Conservation (phyloP, 73 alveolate genomes). For the Stentor coeruleus region DNA sequence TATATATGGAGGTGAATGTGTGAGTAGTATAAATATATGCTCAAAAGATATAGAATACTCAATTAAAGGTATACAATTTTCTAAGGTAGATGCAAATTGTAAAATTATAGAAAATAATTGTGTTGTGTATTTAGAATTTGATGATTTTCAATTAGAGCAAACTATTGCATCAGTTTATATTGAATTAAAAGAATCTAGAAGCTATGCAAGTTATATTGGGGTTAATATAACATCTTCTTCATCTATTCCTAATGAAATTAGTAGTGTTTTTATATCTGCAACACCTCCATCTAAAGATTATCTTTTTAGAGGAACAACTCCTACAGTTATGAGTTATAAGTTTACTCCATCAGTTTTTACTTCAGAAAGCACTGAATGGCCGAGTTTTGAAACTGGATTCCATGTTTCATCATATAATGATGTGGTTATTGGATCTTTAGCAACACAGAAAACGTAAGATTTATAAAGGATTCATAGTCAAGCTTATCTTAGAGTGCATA, state of each 20-base stretch:
- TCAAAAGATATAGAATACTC: too few species aligned
- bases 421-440: not conserved
- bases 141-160: too few species aligned
- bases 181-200: not conserved
- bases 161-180: too few species aligned
- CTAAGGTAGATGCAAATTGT: too few species aligned
- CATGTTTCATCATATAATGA: not conserved
- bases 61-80: too few species aligned
- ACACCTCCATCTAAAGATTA: not conserved
- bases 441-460: not conserved
- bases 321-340: not conserved
- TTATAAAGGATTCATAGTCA: not conserved
- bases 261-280: not conserved
- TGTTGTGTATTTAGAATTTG: too few species aligned
- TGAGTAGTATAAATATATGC: not conserved
- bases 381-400: not conserved
- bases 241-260: constrained; percentile 7
- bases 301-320: not conserved
- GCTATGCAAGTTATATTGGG: not conserved
- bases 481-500: too few species aligned
- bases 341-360: not conserved
- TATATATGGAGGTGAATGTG: not conserved
- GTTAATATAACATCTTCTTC: not conserved
- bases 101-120: too few species aligned
- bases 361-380: not conserved